These are phyloP conservation scores for Colletotrichum tamarilloi DNA, from an alignment of 2,329 filamentous ascomycete genomes.

Conservation along the genomic window DNA sequence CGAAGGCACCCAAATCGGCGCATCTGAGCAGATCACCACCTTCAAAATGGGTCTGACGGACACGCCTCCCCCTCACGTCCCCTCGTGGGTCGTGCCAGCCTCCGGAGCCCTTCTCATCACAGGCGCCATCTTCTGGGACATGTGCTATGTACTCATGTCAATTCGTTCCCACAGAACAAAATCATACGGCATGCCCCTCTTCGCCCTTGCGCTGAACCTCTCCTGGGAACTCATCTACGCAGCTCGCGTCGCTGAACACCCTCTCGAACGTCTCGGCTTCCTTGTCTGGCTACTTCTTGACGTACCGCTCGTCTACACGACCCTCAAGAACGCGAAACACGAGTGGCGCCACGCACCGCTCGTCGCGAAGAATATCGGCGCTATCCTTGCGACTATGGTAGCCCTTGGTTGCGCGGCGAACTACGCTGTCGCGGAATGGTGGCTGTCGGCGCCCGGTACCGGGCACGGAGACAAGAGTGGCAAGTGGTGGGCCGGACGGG, in stretches of 20 bases:
- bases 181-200: conserved; percentile 61
- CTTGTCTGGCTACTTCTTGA: conserved; percentile 59
- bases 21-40: not conserved
- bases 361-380: conserved; percentile 52
- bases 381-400: conserved; percentile 48
- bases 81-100: conserved; percentile 50
- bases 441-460: conserved; percentile 54
- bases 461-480: conserved; percentile 46
- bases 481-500: not conserved
- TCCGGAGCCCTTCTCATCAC: conserved; percentile 48
- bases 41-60: conserved; percentile 7
- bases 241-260: conserved; percentile 56
- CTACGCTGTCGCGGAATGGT: conserved; percentile 56
- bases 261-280: conserved; percentile 57
- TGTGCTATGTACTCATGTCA: conserved; percentile 59
- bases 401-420: not conserved
- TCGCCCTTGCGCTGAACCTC: conserved; percentile 61
- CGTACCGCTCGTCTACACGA: conserved; percentile 58
- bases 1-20: not conserved
- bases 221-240: conserved; percentile 64
- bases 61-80: conserved; percentile 31
- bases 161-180: conserved; percentile 56
- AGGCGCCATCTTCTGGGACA: conserved; percentile 54
- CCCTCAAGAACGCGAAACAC: conserved; percentile 54
- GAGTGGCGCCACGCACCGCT: conserved; percentile 56